Conservation (phyloP, 345 rosid species). For the Salix udensis region DNA sequence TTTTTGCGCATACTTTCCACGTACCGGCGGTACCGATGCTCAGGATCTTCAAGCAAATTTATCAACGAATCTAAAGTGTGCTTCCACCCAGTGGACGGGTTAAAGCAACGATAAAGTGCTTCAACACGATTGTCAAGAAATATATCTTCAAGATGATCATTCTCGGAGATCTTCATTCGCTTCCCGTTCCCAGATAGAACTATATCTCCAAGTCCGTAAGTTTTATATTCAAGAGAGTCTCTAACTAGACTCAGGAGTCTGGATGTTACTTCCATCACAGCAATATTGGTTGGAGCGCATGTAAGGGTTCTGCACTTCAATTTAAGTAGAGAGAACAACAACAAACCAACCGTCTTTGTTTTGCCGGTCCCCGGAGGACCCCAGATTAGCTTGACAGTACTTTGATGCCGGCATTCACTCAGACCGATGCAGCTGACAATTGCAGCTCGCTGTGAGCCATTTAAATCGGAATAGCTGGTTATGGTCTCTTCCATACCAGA, state of each 20-base stretch:
- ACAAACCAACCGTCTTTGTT: constrained; percentile 37
- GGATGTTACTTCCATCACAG: constrained; percentile 39
- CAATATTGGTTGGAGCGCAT: constrained; percentile 53
- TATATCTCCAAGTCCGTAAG: constrained; percentile 38
- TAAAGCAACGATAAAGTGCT: constrained; percentile 22
- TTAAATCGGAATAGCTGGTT: constrained; percentile 19
- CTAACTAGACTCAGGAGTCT: constrained; percentile 24
- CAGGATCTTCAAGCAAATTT: constrained; percentile 32
- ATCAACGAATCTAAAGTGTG: constrained; percentile 23
- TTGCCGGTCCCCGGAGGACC: constrained; percentile 66
- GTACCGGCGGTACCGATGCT: constrained; percentile 2
- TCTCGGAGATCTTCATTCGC: constrained; percentile 25
- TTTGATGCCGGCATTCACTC: constrained; percentile 26
- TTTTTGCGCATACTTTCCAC: not conserved
- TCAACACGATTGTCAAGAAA: constrained; percentile 39
- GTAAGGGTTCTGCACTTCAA: constrained; percentile 39
- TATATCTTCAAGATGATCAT: constrained; percentile 28
- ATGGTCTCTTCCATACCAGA: not conserved
- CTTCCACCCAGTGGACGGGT: constrained; percentile 32
- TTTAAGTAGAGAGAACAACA: constrained; percentile 30
- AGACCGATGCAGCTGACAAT: constrained; percentile 23
- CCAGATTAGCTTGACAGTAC: constrained; percentile 41
- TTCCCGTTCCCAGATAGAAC: constrained; percentile 38
- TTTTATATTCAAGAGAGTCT: constrained; percentile 9
- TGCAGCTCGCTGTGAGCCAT: constrained; percentile 37